These are phyloP conservation scores for Alternaria incomplexa DNA, from an alignment of 2,329 filamentous ascomycete genomes.

Conservation along the genomic window DNA sequence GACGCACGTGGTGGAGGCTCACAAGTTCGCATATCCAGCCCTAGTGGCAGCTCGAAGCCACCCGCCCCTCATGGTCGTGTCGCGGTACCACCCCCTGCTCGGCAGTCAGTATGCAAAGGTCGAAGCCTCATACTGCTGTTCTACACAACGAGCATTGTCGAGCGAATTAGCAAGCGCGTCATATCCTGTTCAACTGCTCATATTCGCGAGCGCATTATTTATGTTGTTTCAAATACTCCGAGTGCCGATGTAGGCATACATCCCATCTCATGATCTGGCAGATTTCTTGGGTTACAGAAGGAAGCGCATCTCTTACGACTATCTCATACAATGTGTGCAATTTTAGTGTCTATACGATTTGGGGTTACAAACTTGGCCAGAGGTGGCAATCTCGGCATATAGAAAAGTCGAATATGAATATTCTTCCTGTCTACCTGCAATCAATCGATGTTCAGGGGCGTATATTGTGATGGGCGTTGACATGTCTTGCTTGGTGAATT, in stretches of 20 bases:
- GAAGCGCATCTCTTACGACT: slow-evolving; percentile 10
- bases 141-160: slow-evolving; percentile 11
- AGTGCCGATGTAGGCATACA: background rate
- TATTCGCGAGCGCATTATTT: slow-evolving; percentile 1
- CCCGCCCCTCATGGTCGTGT: slow-evolving; percentile 2
- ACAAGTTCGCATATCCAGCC: background rate
- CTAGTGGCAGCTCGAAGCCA: slow-evolving; percentile 3
- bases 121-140: slow-evolving; percentile 14
- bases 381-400: slow-evolving; percentile 15
- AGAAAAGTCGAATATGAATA: slow-evolving; percentile 15
- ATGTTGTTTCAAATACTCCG: background rate
- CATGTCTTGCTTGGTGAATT: background rate
- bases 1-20: background rate
- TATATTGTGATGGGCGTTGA: background rate
- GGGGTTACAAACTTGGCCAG: slow-evolving; percentile 9
- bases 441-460: background rate
- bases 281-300: slow-evolving; percentile 12
- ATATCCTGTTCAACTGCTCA: slow-evolving; percentile 4
- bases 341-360: slow-evolving; percentile 34
- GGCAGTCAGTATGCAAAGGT: slow-evolving; percentile 14
- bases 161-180: slow-evolving; percentile 18
- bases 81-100: slow-evolving; percentile 5
- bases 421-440: background rate
- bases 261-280: background rate
- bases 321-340: slow-evolving; percentile 27